Base-by-base conservation (phyloP, 805 yeast species). In the Yamadazyma philogaea region DNA sequence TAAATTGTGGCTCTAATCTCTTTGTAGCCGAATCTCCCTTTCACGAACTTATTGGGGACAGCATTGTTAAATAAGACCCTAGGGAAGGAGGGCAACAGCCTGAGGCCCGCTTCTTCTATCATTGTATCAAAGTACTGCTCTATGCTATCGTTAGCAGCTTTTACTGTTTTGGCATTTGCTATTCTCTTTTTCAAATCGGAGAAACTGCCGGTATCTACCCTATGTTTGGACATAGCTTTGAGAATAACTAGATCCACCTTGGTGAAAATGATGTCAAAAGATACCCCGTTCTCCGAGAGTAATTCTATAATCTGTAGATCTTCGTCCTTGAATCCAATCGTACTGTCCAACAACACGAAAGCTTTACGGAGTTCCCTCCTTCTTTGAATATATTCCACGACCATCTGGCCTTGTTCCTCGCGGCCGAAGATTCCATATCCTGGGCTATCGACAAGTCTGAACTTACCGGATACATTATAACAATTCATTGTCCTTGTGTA, bases 401-500 rank as follows among this genome's bases (percentile, higher is more conserved):
- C 84, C 21, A 81, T 71, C 31, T 75, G 64, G 1, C 96, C 97
- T 57, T 90, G 96, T 50, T 69, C 63, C 7, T 54, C 56, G 12
- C 72, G 74, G 14, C 95, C 89, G 47, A 74, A 78, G 30, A 64
- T 73, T 2, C 98, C 98, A 59, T 90, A 90, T 0, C 98, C 98
- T 0, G 98, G 98, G 18, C 88, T 76, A 57, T 90, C 98, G 2
- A 88, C 77, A 3, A 90, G 53, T 46, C 87, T 68, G 34, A 90
- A 66, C 42, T 73, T 66, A 37, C 77, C 76, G 3, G 84, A 84
- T 10, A 85, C 62, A 44, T 80, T 84, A 63, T 74, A 89, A 49
- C 87, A 81, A 55, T 85, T 86, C 55, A 89, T 63, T 3, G 91
- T 75, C 39, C 75, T 74, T 3, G 83, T 78, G 48, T 63, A 76